Percentiles rank a stretch among this genome's conserved stretches.
phyloP scores from a whole-genome alignment of 192 early-diverging fungal genomes.

The Mortierella claussenii region DNA sequence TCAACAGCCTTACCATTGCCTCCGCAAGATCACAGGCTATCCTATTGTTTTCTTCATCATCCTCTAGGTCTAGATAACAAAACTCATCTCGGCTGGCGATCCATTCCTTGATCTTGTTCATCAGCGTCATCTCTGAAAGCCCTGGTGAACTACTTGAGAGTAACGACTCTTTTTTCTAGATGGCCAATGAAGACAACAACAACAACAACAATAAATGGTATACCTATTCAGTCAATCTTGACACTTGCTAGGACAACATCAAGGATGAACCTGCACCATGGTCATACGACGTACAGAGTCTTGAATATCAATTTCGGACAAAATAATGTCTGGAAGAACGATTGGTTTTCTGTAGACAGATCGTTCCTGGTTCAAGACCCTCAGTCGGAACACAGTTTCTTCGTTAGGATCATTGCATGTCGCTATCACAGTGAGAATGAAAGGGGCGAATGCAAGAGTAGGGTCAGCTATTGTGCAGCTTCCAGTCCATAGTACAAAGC shows the following conservation, averaged over 20 bases:
- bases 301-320: conserved; percentile 2
- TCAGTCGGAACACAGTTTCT: conserved; percentile 37
- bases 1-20: background rate
- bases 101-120: conserved; percentile 7
- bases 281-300: no score
- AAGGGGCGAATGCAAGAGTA: background rate
- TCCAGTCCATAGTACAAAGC: no score
- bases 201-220: no score
- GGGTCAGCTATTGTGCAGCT: no score
- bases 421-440: background rate
- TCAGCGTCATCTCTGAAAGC: background rate
- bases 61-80: conserved; percentile 7
- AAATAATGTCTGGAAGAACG: conserved; percentile 13
- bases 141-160: background rate
- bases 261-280: no score
- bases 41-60: conserved; percentile 11
- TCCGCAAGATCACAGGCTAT: background rate
- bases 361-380: conserved; percentile 28
- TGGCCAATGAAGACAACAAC: background rate
- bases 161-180: background rate
- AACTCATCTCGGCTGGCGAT: conserved; percentile 4
- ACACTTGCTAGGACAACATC: no score
- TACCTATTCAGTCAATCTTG: no score
- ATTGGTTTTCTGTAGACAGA: conserved; percentile 23
- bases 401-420: conserved; percentile 30